Percentiles rank a stretch among this genome's conserved stretches.
These are phyloP conservation scores for Vitis hybrid DNA, from an alignment of 177 flowering plant species.

Conservation along the genomic window DNA sequence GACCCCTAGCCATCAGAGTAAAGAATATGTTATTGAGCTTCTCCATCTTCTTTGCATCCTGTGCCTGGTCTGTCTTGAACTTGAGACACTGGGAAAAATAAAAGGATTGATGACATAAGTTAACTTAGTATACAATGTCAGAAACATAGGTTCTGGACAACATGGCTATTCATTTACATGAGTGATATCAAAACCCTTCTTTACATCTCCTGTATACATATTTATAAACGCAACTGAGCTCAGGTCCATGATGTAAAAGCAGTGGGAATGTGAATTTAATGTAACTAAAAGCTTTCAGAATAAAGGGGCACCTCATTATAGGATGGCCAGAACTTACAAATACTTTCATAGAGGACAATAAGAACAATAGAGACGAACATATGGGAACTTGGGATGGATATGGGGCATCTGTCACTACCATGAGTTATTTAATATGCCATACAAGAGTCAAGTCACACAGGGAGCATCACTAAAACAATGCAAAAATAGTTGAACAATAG, in stretches of 20 bases:
- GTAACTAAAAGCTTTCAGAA: background rate
- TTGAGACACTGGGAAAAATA: conserved; percentile 68
- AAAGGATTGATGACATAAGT: background rate
- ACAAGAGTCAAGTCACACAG: too few species aligned
- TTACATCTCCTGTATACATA: background rate
- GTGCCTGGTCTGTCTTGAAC: conserved; percentile 94
- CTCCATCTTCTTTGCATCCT: conserved; percentile 98
- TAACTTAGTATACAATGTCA: background rate
- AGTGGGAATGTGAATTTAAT: background rate
- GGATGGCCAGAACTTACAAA: too few species aligned
- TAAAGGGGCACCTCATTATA: background rate
- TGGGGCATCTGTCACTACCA: too few species aligned
- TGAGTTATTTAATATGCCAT: too few species aligned
- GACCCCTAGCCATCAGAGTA: conserved; percentile 88
- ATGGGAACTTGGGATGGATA: too few species aligned
- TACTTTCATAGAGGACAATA: too few species aligned
- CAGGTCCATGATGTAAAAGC: background rate
- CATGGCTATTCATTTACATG: background rate
- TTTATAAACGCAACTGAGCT: too few species aligned
- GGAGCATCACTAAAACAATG: too few species aligned
- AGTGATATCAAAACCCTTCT: background rate
- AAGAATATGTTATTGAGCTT: conserved; percentile 91
- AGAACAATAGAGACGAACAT: too few species aligned
- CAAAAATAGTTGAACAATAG: too few species aligned
- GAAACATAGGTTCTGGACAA: background rate